Conservation (phyloP, 306 rosid species). For the Castanopsis chinensis region DNA sequence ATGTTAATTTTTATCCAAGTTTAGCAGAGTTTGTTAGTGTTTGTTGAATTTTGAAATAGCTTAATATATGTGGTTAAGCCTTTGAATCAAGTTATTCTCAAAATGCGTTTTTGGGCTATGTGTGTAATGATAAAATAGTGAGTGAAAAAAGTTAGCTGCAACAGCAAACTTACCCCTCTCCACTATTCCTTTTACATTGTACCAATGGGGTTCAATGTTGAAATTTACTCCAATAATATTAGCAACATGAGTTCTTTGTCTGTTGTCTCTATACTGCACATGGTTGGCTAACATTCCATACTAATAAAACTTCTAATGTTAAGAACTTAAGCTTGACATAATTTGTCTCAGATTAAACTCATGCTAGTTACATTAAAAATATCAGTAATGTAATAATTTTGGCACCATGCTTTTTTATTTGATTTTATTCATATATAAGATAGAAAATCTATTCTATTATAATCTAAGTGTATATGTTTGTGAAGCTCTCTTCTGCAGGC, state of each 20-base stretch:
- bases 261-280: background rate
- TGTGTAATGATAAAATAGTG: background rate
- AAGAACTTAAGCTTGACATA: background rate
- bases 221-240: background rate
- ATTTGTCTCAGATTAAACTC: background rate
- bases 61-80: background rate
- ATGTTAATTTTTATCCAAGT: background rate
- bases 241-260: background rate
- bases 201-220: background rate
- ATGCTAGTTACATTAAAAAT: background rate
- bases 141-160: background rate
- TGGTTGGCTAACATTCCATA: background rate
- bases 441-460: no score
- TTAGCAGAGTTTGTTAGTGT: background rate
- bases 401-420: no score
- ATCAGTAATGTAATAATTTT: background rate
- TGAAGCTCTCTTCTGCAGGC: rapidly evolving
- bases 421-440: no score
- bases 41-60: background rate
- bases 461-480: no score
- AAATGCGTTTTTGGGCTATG: background rate
- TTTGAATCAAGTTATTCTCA: background rate
- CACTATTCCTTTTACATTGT: background rate
- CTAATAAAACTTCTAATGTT: no score
- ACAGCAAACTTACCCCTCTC: background rate